Evolutionary conservation across 192 early-diverging fungal genomes (phyloP).

Genomic region (Umbelopsis sp.): DNA sequence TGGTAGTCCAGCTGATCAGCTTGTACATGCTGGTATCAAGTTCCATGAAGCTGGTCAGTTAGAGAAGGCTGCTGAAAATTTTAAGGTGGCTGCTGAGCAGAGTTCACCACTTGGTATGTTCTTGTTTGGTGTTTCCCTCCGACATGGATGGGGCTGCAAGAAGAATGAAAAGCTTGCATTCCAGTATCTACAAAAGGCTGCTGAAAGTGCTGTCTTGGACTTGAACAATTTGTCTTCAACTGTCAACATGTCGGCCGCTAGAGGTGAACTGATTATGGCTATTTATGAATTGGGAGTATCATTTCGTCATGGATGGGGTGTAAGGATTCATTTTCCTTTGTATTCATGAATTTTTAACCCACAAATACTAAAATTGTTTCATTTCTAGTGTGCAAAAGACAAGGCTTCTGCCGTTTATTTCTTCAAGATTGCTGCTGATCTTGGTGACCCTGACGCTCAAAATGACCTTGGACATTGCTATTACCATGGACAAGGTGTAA

Average conservation of each 20-base stretch:
- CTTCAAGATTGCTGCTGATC: slow-evolving; percentile 80
- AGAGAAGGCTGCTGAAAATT: slow-evolving; percentile 72
- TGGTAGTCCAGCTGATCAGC: slow-evolving; percentile 47
- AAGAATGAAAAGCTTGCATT: slow-evolving; percentile 69
- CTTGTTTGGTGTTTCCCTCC: slow-evolving; percentile 74
- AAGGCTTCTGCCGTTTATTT: slow-evolving; percentile 76
- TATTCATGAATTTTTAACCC: neutral
- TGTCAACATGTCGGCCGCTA: slow-evolving; percentile 57
- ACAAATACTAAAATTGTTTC: neutral
- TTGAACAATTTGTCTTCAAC: slow-evolving; percentile 46
- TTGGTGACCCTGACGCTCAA: slow-evolving; percentile 78
- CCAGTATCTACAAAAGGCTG: slow-evolving; percentile 73
- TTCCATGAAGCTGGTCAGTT: slow-evolving; percentile 76
- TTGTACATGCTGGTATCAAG: slow-evolving; percentile 67
- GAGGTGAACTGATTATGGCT: slow-evolving; percentile 75
- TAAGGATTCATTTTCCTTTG: slow-evolving; percentile 20
- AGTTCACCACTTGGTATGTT: slow-evolving; percentile 75
- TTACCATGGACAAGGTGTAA: slow-evolving; percentile 73
- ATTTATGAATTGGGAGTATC: slow-evolving; percentile 82
- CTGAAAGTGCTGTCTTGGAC: slow-evolving; percentile 67
- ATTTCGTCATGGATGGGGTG: slow-evolving; percentile 84
- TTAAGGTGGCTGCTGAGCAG: slow-evolving; percentile 67
- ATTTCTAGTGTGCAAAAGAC: slow-evolving; percentile 52
- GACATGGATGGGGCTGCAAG: slow-evolving; percentile 81
- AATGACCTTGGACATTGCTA: slow-evolving; percentile 74